Conservation (phyloP, 208 protist species). For the Leishmania lainsoni region DNA sequence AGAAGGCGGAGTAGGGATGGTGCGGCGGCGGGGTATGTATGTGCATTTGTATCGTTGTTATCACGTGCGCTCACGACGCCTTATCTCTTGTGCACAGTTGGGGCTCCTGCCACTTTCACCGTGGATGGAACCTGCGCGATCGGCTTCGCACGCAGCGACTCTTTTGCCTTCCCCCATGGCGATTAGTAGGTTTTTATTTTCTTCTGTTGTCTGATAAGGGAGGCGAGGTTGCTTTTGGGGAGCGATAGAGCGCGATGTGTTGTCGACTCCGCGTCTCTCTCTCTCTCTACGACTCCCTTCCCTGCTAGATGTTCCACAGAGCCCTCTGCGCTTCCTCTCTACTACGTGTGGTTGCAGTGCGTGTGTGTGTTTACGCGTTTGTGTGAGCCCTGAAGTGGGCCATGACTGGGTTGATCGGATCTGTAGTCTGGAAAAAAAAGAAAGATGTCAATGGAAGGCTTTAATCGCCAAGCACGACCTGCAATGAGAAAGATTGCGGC, state of each 20-base stretch:
- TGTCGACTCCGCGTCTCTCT: constrained; percentile 6
- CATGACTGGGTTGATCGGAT: neutral
- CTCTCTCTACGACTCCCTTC: neutral
- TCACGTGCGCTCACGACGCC: constrained; percentile 8
- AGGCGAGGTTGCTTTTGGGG: neutral
- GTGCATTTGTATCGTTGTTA: neutral
- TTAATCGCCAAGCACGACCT: neutral
- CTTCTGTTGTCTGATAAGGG: neutral
- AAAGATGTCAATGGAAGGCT: neutral
- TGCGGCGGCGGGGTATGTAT: neutral
- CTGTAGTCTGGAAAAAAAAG: neutral
- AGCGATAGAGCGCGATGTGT: neutral
- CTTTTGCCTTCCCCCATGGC: neutral
- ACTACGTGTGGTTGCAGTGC: neutral
- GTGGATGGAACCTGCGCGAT: neutral
- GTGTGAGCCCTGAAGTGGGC: neutral
- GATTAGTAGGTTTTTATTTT: constrained; percentile 4
- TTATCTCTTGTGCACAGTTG: neutral
- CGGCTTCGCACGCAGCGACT: neutral
- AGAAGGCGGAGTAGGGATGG: neutral
- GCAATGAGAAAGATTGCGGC: neutral
- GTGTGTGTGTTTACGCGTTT: neutral
- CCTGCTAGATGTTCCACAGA: neutral
- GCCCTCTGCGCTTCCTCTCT: neutral
- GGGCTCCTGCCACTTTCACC: neutral